Evolutionary conservation across 176 grass and related monocot species (phyloP).

Genomic region (Bromus sterilis): DNA sequence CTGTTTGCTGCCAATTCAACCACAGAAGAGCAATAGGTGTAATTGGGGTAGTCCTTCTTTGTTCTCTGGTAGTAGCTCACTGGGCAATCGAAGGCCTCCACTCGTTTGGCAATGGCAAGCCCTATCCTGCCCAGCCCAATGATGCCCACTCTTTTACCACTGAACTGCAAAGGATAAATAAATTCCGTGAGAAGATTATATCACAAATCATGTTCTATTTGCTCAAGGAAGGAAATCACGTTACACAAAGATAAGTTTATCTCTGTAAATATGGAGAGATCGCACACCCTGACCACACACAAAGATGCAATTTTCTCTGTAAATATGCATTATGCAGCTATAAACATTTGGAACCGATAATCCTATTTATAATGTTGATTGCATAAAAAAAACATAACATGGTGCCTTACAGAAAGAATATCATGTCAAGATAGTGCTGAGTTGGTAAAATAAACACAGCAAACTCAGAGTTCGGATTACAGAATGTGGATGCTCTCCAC

Average conservation of each 20-base stretch:
- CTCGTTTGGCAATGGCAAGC: constrained; percentile 47
- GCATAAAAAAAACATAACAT: not conserved
- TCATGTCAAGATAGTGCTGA: not conserved
- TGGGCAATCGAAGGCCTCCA: constrained; percentile 68
- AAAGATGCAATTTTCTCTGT: not conserved
- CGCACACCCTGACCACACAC: not conserved
- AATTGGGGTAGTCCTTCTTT: constrained; percentile 41
- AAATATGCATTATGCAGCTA: not conserved
- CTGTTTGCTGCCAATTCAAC: constrained; percentile 56
- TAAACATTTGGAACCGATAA: not conserved
- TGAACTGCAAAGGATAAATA: constrained; percentile 51
- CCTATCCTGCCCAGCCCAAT: constrained; percentile 93
- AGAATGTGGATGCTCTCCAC: not conserved
- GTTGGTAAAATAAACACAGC: not conserved
- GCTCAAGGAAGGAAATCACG: not conserved
- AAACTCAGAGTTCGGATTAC: constrained; percentile 5
- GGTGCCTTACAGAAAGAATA: constrained; percentile 7
- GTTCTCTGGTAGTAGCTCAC: constrained; percentile 68
- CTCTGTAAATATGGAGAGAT: not conserved
- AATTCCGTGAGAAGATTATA: not conserved
- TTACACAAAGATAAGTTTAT: not conserved
- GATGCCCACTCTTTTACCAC: constrained; percentile 83
- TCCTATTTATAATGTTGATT: constrained; percentile 16
- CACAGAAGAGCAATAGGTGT: constrained; percentile 49
- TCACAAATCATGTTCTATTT: not conserved